Base-by-base conservation (phyloP, 2,329 filamentous ascomycete species). In the Trematosphaeria pertusa region DNA sequence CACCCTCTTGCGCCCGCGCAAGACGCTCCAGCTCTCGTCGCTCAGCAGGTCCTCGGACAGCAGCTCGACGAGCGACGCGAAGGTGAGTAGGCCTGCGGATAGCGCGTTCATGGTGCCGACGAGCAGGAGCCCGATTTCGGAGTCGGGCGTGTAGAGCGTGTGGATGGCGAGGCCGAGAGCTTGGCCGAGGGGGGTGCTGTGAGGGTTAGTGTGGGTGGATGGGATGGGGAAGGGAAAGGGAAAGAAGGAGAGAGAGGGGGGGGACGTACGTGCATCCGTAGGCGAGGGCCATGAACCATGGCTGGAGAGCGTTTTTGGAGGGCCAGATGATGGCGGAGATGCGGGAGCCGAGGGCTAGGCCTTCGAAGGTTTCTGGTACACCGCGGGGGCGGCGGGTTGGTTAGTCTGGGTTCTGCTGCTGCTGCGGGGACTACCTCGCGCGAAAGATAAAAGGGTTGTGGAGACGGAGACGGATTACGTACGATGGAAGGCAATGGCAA, bases 61-160 rank as follows among this genome's bases (percentile, higher is more conserved):
- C 15, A 96, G 78, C 73, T 96, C 89, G 3, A 95, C 91, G 33
- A 96, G 75, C 0, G 89, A 89, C 0, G 91, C 90, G 66, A 93
- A 95, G 3, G 95, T 77, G 20, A 96, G 72, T 39, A 96, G 76
- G 0, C 91, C 91, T 39, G 87, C 87, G 8, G 87, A 91, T 40
- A 95, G 87, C 30, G 89, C 89, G 62, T 96, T 95, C 81, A 93
- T 94, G 65, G 92, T 84, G 6, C 91, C 91, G 5, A 95, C 90
- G 74, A 93, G 87, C 19, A 95, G 75, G 37, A 95, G 73, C 0
- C 91, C 90, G 0, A 85, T 83, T 64, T 89, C 82, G 60, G 87
- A 90, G 59, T 83, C 81, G 1, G 91, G 90, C 56, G 91, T 89
- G 71, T 95, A 95, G 54, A 94, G 75, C 26, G 84, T 85, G 70